phyloP scores from a whole-genome alignment of 2,329 filamentous ascomycete species.

The Septoria linicola region DNA sequence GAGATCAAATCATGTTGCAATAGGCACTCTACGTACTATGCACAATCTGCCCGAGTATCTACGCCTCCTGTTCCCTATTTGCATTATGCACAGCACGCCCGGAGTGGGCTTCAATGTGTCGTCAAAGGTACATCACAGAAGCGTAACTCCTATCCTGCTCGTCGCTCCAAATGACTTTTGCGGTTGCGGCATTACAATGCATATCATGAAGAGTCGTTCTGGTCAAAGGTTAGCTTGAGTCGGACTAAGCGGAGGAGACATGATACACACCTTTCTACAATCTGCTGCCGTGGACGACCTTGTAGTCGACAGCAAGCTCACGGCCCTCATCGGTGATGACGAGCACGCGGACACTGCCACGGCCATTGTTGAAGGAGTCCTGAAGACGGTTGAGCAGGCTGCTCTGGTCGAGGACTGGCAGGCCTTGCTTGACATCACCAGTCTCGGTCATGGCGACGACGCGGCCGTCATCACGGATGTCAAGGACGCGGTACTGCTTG shows the following conservation, averaged over 20 bases:
- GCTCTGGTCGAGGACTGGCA: constrained; percentile 93
- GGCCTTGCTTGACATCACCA: constrained; percentile 94
- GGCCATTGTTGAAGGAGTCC: constrained; percentile 83
- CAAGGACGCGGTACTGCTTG: constrained; percentile 99
- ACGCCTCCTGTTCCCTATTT: constrained; percentile 11
- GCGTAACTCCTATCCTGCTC: constrained; percentile 11
- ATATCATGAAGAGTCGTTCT: constrained; percentile 22
- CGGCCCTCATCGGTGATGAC: constrained; percentile 91
- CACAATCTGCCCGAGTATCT: constrained; percentile 23
- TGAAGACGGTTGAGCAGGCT: constrained; percentile 78
- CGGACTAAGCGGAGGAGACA: neutral
- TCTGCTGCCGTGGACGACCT: constrained; percentile 82
- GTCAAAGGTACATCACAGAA: constrained; percentile 25
- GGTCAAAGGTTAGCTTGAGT: constrained; percentile 4
- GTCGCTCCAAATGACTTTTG: constrained; percentile 17
- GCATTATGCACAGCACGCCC: constrained; percentile 17
- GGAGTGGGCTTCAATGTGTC: constrained; percentile 9
- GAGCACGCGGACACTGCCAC: constrained; percentile 89
- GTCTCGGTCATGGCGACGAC: constrained; percentile 98
- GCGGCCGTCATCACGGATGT: constrained; percentile 79
- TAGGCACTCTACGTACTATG: constrained; percentile 18
- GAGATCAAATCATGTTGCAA: constrained; percentile 10
- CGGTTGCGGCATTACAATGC: constrained; percentile 22
- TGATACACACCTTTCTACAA: constrained; percentile 48
- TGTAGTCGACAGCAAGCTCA: constrained; percentile 98